These are phyloP conservation scores for Cercophora newfieldiana DNA, from an alignment of 495 filamentous ascomycete species.

Conservation along the genomic window DNA sequence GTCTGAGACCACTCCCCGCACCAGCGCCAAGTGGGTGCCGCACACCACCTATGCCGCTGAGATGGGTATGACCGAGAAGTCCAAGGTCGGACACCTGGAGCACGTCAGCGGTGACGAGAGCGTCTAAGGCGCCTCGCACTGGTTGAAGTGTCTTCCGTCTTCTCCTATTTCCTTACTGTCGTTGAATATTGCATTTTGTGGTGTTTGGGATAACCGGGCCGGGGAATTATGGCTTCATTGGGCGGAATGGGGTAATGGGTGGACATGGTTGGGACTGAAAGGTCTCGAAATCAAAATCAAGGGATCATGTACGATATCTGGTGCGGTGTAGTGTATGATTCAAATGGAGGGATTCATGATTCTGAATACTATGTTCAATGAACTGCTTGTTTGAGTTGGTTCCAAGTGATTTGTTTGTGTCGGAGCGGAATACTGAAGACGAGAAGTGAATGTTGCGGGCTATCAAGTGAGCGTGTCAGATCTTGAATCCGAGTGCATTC, in stretches of 20 bases:
- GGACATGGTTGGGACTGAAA: not conserved
- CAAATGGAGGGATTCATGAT: too few species aligned
- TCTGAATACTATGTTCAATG: too few species aligned
- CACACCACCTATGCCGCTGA: conserved; percentile 63
- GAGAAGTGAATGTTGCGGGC: too few species aligned
- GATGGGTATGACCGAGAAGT: conserved; percentile 27
- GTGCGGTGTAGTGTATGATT: not conserved
- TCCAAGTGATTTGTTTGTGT: too few species aligned
- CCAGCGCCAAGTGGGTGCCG: conserved; percentile 67
- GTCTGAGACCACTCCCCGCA: conserved; percentile 71
- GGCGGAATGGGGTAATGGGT: not conserved
- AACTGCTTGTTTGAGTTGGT: too few species aligned
- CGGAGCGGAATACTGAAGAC: too few species aligned
- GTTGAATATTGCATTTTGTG: not conserved
- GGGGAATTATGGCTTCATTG: not conserved
- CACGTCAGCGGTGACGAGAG: conserved; percentile 16
- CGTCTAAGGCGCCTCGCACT: too few species aligned
- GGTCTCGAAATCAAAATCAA: not conserved
- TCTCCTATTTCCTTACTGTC: not conserved
- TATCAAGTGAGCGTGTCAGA: too few species aligned
- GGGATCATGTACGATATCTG: not conserved
- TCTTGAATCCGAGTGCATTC: too few species aligned
- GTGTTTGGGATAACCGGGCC: not conserved
- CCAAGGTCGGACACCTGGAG: conserved; percentile 26
- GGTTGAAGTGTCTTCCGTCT: not conserved